Conservation (phyloP, 164 flowering plant species). For the Magnolia sinica region DNA sequence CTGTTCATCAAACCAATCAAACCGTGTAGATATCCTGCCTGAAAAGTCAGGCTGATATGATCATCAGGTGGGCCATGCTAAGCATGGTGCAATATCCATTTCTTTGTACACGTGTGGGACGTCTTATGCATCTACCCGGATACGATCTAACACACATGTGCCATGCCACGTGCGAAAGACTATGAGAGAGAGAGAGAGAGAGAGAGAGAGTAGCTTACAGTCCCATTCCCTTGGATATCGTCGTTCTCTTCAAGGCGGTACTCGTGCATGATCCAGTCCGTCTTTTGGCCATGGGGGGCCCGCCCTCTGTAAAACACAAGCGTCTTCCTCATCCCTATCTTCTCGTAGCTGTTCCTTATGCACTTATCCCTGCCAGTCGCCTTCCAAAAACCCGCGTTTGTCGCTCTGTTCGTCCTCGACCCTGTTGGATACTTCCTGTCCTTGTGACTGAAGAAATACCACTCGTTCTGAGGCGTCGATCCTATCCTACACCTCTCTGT, state of each 20-base stretch:
- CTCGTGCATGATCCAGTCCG: conserved; percentile 99
- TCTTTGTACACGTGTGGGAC: no score
- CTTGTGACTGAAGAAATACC: conserved; percentile 98
- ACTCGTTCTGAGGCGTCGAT: conserved; percentile 90
- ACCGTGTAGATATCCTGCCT: no score
- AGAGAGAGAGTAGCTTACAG: conserved; percentile 10
- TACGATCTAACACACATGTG: no score
- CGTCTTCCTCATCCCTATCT: conserved; percentile 96
- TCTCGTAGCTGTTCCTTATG: conserved; percentile 76
- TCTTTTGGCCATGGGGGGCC: conserved; percentile 95
- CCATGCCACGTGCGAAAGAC: neutral
- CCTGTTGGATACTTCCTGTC: conserved; percentile 97
- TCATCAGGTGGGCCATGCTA: no score
- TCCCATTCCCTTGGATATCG: conserved; percentile 39
- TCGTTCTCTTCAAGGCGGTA: conserved; percentile 84
- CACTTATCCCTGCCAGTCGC: conserved; percentile 96
- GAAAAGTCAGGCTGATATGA: no score
- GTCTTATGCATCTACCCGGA: no score
- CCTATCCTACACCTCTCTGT: conserved; percentile 88
- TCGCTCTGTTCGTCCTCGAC: conserved; percentile 88
- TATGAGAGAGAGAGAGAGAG: conserved; percentile 2
- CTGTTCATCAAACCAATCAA: no score
- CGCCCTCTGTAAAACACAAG: conserved; percentile 89
- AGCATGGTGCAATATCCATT: no score
- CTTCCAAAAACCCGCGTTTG: conserved; percentile 93